Percentiles rank a stretch among this genome's conserved stretches.
Conservation (phyloP, 305 asterid species). For the Fraxinus sp. region DNA sequence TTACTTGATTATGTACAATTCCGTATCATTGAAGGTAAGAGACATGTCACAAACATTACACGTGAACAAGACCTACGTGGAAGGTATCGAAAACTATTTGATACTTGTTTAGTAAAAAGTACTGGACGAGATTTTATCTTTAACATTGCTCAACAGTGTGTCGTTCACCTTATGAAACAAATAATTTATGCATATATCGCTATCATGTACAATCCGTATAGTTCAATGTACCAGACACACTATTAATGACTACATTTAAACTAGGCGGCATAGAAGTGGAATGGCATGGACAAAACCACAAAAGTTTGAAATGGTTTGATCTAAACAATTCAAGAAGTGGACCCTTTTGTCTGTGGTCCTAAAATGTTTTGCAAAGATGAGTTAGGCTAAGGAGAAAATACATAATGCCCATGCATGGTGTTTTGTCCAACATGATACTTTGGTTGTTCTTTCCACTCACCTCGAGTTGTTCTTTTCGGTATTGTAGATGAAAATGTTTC, state of each 20-base stretch:
- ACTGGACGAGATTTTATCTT: neutral
- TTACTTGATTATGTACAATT: neutral
- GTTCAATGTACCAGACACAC: neutral
- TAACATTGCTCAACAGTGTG: neutral
- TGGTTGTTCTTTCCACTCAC: conserved; percentile 25
- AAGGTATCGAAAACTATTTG: conserved; percentile 4
- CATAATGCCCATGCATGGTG: conserved; percentile 18
- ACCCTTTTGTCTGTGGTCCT: conserved; percentile 39
- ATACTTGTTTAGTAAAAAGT: neutral
- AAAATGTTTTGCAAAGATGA: conserved; percentile 23
- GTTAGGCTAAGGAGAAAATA: conserved; percentile 18
- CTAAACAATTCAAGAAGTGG: conserved; percentile 24
- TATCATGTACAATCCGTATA: neutral
- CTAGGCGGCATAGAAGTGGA: neutral
- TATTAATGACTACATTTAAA: neutral
- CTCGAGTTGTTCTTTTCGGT: conserved; percentile 27
- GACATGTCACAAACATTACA: neutral
- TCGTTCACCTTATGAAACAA: neutral
- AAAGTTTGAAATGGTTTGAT: conserved; percentile 15
- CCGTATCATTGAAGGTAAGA: neutral
- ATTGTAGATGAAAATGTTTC: neutral
- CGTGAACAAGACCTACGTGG: conserved; percentile 4
- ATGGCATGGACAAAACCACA: conserved; percentile 19
- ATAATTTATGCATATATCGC: neutral
- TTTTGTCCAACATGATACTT: conserved; percentile 21